Evolutionary conservation across 169 alveolate species (phyloP).

Genomic region (Eimeria sp.): DNA sequence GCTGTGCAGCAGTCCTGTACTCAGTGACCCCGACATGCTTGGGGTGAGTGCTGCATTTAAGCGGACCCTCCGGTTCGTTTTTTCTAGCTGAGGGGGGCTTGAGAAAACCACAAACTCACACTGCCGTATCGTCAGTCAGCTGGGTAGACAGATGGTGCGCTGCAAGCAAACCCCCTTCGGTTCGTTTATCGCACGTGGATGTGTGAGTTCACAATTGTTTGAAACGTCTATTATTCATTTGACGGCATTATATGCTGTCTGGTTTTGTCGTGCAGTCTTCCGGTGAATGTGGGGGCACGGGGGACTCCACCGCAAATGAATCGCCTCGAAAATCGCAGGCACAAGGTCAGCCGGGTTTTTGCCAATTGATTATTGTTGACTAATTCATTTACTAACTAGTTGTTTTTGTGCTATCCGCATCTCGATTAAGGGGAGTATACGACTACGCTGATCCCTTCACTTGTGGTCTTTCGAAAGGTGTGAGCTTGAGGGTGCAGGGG

Average conservation of each 20-base stretch:
- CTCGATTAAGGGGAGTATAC: no score
- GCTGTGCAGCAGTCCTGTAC: constrained; percentile 58
- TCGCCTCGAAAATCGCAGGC: constrained; percentile 23
- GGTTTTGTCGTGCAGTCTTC: not conserved
- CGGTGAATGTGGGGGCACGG: not conserved
- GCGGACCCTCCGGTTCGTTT: not conserved
- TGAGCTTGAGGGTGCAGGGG: not conserved
- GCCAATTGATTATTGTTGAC: not conserved
- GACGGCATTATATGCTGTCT: not conserved
- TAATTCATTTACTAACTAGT: no score
- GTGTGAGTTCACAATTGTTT: not conserved
- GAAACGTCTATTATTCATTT: not conserved
- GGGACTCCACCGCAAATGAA: constrained; percentile 16
- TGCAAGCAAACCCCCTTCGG: not conserved
- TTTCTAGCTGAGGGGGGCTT: not conserved
- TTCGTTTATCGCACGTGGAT: not conserved
- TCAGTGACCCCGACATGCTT: constrained; percentile 5
- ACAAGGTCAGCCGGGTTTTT: not conserved
- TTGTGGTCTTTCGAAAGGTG: not conserved
- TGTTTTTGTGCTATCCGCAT: no score
- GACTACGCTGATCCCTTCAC: not conserved
- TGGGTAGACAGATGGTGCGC: not conserved
- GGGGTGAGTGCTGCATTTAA: not conserved
- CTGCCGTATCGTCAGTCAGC: not conserved
- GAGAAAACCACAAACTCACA: not conserved